Base-by-base conservation (phyloP, 176 grass and related monocot species). In the Musa schizocarpa region DNA sequence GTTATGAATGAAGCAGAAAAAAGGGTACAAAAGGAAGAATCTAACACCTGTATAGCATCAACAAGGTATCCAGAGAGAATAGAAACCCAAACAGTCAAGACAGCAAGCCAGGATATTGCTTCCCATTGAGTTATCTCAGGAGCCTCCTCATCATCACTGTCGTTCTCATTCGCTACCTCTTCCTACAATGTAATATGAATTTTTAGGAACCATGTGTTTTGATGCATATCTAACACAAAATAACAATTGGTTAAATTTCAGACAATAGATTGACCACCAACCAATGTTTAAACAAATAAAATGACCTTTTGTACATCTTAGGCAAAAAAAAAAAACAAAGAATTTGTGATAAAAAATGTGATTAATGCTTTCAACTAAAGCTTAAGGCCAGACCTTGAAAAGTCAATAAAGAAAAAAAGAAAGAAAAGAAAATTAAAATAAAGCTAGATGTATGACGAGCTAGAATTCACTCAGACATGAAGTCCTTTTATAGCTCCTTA, bases 41-140 rank as follows among this genome's bases (percentile, higher is more conserved):
- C 52, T 58, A 68, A 13, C 82, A 99, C 95, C 90, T 99, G 88
- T 89, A 99, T 94, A 57, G 95, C 86, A 82, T 99, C 90, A 71
- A 99, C 95, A 73, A 99, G 84, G 52, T 94, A 99, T 9, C 95
- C 88, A 75, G 95, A 99, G 23, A 99, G 89, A 87, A 99, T 29
- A 59, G 95, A 99, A 69, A 99, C 90, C 95, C 90, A 98, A 91
- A 98, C 78, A 77, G 90, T 93, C 73, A 98, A 87, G 29, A 94
- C 85, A 75, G 82, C 81, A 64, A 94, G 95, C 95, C 95, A 98
- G 62, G 75, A 80, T 70, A 87, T 84, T 34, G 95, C 95, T 80
- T 98, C 95, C 43, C 68, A 85, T 83, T 89, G 82, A 80, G 88
- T 87, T 78, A 98, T 91, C 84, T 98, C 95, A 17, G 80, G 80